Evolutionary conservation across 2,329 filamentous ascomycete species (phyloP).

Genomic region (Trichophaea hybrida): DNA sequence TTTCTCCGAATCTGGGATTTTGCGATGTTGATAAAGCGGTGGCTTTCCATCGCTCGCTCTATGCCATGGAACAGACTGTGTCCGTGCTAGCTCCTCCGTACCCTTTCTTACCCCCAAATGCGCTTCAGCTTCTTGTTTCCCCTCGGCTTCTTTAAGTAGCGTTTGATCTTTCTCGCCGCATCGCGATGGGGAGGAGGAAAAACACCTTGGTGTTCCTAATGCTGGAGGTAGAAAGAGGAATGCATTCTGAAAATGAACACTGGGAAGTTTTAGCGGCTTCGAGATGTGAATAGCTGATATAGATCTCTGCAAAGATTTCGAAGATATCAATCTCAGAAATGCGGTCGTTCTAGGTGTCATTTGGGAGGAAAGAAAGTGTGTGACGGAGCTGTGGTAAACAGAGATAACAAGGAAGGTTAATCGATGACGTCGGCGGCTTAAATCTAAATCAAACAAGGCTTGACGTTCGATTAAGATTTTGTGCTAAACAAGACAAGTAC

Average conservation of each 20-base stretch:
- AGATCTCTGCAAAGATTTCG: neutral
- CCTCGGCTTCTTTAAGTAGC: neutral
- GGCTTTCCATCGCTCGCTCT: neutral
- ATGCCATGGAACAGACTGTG: slow-evolving; percentile 1
- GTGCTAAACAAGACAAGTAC: too few relatives aligned
- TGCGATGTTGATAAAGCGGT: neutral
- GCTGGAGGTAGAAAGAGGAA: neutral
- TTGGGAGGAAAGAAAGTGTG: neutral
- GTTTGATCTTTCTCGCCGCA: neutral
- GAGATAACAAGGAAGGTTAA: neutral
- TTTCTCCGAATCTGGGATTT: neutral
- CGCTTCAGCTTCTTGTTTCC: neutral
- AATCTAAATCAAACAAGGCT: neutral
- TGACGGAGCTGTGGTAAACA: neutral
- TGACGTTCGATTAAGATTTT: too few relatives aligned
- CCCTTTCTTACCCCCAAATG: neutral
- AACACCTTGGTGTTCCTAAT: neutral
- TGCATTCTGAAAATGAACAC: neutral
- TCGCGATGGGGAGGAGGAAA: neutral
- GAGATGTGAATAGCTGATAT: neutral
- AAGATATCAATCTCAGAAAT: neutral
- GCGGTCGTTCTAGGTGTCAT: neutral
- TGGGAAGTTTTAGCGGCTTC: neutral
- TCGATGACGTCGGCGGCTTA: neutral
- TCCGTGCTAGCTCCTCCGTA: neutral